These are phyloP conservation scores for Serendipita vermifera DNA, from an alignment of 768 basidiomycete genomes.

Conservation along the genomic window DNA sequence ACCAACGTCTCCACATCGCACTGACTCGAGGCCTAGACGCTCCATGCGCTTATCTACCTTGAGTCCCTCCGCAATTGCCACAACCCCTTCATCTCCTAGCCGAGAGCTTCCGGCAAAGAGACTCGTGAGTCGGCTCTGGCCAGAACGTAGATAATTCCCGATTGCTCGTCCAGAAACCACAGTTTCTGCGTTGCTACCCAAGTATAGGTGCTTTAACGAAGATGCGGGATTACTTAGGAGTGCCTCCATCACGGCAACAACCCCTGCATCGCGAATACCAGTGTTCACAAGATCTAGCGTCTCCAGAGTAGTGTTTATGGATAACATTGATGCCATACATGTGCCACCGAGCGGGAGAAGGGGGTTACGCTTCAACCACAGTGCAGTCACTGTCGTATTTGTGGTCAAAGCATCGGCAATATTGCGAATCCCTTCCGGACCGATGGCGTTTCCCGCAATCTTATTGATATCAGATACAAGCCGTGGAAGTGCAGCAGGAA, in stretches of 20 bases:
- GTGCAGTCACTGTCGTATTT: slow-evolving; percentile 13
- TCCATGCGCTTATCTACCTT: slow-evolving; percentile 7
- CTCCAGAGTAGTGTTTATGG: slow-evolving; percentile 11
- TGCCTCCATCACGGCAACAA: slow-evolving; percentile 12
- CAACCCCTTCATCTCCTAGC: slow-evolving; percentile 12
- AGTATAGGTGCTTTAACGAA: slow-evolving; percentile 12
- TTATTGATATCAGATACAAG: background rate
- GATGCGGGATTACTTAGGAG: slow-evolving; percentile 11
- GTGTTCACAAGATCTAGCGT: slow-evolving; percentile 16
- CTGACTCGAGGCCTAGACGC: slow-evolving; percentile 12
- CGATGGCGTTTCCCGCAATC: slow-evolving; percentile 15
- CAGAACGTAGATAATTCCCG: slow-evolving; percentile 6
- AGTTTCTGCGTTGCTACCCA: slow-evolving; percentile 10
- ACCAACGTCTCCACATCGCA: slow-evolving; percentile 12
- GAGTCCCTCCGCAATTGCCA: slow-evolving; percentile 9
- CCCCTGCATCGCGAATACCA: slow-evolving; percentile 14
- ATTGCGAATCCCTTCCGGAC: slow-evolving; percentile 6
- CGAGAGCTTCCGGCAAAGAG: slow-evolving; percentile 10
- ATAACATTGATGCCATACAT: slow-evolving; percentile 11
- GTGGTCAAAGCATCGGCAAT: slow-evolving; percentile 11
- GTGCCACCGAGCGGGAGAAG: slow-evolving; percentile 13
- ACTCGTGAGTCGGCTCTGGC: slow-evolving; percentile 9
- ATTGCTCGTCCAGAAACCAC: slow-evolving; percentile 8
- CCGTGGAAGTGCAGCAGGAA: background rate
- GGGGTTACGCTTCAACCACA: slow-evolving; percentile 17